Conservation (phyloP, 129 eudicot genomes). For the Rutidosis leptorrhynchoides region DNA sequence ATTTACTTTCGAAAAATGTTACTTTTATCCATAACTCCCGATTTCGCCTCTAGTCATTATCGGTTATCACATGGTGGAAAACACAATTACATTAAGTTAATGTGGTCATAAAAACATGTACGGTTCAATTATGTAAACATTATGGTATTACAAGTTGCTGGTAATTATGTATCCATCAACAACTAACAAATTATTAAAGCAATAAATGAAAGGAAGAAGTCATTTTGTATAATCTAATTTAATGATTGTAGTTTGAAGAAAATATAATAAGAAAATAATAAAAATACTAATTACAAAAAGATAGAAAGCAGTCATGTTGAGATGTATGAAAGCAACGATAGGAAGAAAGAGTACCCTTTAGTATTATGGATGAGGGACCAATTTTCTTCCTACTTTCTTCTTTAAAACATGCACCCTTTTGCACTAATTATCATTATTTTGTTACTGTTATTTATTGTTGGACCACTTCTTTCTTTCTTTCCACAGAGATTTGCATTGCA, state of each 20-base stretch:
- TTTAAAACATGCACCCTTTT: conserved; percentile 29
- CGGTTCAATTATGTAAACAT: background rate
- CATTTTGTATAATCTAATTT: background rate
- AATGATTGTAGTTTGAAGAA: background rate
- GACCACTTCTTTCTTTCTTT: conserved; percentile 39
- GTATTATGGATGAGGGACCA: conserved; percentile 43
- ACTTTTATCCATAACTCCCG: too few species aligned
- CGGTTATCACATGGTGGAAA: background rate
- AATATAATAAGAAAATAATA: too few species aligned
- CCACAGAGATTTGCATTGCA: conserved; percentile 36
- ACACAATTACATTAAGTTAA: background rate
- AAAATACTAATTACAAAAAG: conserved; percentile 11
- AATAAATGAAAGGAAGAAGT: background rate
- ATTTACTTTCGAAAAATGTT: too few species aligned
- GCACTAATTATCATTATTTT: conserved; percentile 15
- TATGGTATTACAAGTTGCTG: background rate
- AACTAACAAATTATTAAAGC: too few species aligned
- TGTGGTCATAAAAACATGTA: background rate
- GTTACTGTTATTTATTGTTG: too few species aligned
- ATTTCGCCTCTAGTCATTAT: too few species aligned
- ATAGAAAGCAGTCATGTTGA: conserved; percentile 33
- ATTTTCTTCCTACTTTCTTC: conserved; percentile 35
- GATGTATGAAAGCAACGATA: conserved; percentile 41
- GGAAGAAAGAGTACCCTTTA: conserved; percentile 38
- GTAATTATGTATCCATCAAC: background rate